Evolutionary conservation across 164 flowering plant genomes (phyloP), one percentile per base, ranked within the genome.

Genomic region (Chimonanthus salicifolius): DNA sequence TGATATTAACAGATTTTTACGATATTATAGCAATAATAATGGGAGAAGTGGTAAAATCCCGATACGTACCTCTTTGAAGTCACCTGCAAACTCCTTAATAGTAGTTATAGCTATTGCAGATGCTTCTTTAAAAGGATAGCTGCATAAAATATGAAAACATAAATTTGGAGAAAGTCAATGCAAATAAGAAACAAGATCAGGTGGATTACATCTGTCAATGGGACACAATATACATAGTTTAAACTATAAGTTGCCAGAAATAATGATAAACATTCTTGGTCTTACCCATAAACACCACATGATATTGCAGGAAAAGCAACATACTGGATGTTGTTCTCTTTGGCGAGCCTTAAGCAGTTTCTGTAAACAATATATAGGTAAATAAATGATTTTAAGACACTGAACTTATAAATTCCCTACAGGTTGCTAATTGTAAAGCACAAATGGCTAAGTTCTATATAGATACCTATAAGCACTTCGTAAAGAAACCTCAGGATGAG

Each of bases 251-350:
- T 64, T 50, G 7, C 49, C 72, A 71, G 50, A 58, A 71, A 62
- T 47, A 68, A 44, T 21, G 58, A 13, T 21, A 50, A 5, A 11
- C 47, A 20, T 21, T 47, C 3, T 8, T 33, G 47, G 77, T 69
- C 87, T 80, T 77, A 95, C 99, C 97, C 77, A 76, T 69, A 92
- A 7, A 85, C 84, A 72, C 99, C 99, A 76, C 98, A 95, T 51
- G 99, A 95, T 77, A 95, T 85, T 79, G 99, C 95, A 82, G 99
- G 85, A 75, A 95, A 95, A 7, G 97, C 98, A 78, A 95, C 79
- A 76, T 89, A 92, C 49, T 88, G 84, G 75, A 95, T 85, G 78
- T 84, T 85, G 82, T 89, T 88, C 68, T 88, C 97, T 70, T 88
- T 90, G 5, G 97, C 98, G 44, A 90, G 85, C 62, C 73, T 82